Percentiles rank a stretch among this genome's conserved stretches.
phyloP scores from a whole-genome alignment of 164 flowering plant species.

The Euptelea pleiosperma region DNA sequence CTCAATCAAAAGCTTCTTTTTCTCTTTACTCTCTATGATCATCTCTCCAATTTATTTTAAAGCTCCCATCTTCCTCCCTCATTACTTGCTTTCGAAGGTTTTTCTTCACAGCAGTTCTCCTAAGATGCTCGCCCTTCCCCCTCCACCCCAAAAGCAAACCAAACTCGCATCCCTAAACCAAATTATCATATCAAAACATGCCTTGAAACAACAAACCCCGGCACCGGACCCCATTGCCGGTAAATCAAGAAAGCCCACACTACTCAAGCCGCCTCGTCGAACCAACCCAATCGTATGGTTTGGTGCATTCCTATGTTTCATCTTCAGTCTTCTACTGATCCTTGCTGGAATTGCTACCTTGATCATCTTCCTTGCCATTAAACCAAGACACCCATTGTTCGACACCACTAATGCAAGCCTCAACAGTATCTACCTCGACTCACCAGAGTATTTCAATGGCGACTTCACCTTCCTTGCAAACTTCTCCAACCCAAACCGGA shows the following conservation, averaged over 20 bases:
- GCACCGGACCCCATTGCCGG: slow-evolving; percentile 5
- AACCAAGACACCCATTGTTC: slow-evolving; percentile 52
- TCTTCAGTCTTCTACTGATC: slow-evolving; percentile 62
- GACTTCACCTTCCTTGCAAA: slow-evolving; percentile 65
- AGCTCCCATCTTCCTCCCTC: slow-evolving; percentile 1
- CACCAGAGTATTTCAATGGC: slow-evolving; percentile 58
- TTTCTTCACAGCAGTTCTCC: slow-evolving; percentile 19
- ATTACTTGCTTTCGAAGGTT: slow-evolving; percentile 17
- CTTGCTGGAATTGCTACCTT: slow-evolving; percentile 56
- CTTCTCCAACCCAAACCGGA: slow-evolving; percentile 74
- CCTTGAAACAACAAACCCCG: slow-evolving; percentile 16
- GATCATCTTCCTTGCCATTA: slow-evolving; percentile 52
- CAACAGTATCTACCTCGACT: slow-evolving; percentile 62
- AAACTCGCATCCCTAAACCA: slow-evolving; percentile 30
- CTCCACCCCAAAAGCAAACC: slow-evolving; percentile 28
- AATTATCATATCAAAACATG: slow-evolving; percentile 28
- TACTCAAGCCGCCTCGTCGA: slow-evolving; percentile 42
- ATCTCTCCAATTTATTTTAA: slow-evolving; percentile 6
- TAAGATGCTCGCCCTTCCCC: slow-evolving; percentile 37
- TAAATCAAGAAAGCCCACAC: slow-evolving; percentile 18
- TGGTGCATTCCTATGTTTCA: slow-evolving; percentile 44
- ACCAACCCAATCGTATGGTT: slow-evolving; percentile 67
- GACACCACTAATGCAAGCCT: slow-evolving; percentile 56
- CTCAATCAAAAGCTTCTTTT: slow-evolving; percentile 45
- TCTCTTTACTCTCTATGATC: slow-evolving; percentile 15